Base-by-base conservation (phyloP, 768 basidiomycete genomes). In the Clavaria fumosa region DNA sequence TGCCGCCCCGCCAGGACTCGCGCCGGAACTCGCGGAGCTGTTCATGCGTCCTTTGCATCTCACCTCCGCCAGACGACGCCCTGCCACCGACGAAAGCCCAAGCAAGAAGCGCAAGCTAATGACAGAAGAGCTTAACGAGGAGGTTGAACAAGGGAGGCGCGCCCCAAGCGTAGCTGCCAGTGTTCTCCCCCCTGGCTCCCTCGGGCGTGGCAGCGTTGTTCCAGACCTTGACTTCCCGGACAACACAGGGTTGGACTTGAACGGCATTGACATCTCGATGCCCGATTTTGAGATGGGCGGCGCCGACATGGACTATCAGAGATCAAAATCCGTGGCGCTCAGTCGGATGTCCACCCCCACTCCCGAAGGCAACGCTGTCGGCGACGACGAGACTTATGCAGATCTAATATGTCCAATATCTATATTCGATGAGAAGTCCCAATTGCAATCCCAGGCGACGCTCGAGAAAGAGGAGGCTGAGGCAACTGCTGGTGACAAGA, bases 1-100 rank as follows among this genome's bases (percentile, higher is more conserved):
- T 48, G 81, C 78, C 31, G 89, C 81, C 0, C 90, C 91, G 7
- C 80, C 82, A 9, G 85, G 85, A 6, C 56, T 91, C 34, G 72
- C 76, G 0, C 78, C 81, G 0, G 86, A 93, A 53, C 63, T 99
- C 15, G 69, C 72, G 2, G 72, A 81, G 37, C 59, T 99, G 38
- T 99, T 95, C 59, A 67, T 81, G 62, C 80, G 82, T 28, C 85
- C 88, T 7, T 45, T 78, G 3, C 63, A 64, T 24, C 32, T 54
- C 4, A 47, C 66, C n/a, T 56, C 67, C 17, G 83, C 83, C 51
- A 72, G 78, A 35, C 67, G 75, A 30, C 72, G 62, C 1, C 53
- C 56, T 20, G 73, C 70, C 21, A 76, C 67, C n/a, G 75, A 66
- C 12, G 66, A 65, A 37, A 68, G 62, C 19, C 60, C 72, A 19